Evolutionary conservation across 2,329 filamentous ascomycete genomes (phyloP), one percentile per base, ranked within the genome.

Genomic region (Fusarium illudens): DNA sequence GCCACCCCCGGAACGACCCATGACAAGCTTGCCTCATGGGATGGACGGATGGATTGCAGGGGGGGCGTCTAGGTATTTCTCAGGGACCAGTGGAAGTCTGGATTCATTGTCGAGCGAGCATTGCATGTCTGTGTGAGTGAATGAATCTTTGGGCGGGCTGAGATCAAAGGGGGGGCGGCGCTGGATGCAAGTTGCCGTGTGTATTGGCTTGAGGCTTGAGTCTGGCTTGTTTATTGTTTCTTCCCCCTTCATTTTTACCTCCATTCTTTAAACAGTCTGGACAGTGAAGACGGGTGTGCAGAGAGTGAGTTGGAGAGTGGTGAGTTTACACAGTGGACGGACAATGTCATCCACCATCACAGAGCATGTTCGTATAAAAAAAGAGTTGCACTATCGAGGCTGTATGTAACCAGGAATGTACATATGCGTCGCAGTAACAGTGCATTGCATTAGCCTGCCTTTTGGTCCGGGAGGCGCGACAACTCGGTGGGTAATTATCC

Each of bases 371-470:
- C n/a, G 60, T 34, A 52, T 59, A 53, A 62, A 62, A 53, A 44
- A 42, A 50, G 51, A 15, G 37, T 42, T 44, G 59, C 59, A 48
- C 34, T 48, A 51, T 32, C 30, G 54, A 48, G 44, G 19, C 15
- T 27, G 44, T 46, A 50, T 49, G 29, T 39, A 27, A 17, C 51
- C 49, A 54, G 58, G 53, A 56, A 60, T 52, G 44, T n/a, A n/a
- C n/a, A n/a, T n/a, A 58, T 32, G 58, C 49, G 58, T 51, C 57
- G 51, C 62, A 61, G 60, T 55, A 44, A 58, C 39, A 49, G 53
- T 49, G 62, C 62, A 63, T 58, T 69, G 67, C 66, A 65, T 70
- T 67, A 61, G 58, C 64, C 44, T 37, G 30, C 11, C 20, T 20
- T 39, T 51, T 32, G 58, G 51, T 19, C 51, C 46, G 39, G 42